Evolutionary conservation across 352 stramenopile species (phyloP).

Genomic region (Nothophytophthora sp.): DNA sequence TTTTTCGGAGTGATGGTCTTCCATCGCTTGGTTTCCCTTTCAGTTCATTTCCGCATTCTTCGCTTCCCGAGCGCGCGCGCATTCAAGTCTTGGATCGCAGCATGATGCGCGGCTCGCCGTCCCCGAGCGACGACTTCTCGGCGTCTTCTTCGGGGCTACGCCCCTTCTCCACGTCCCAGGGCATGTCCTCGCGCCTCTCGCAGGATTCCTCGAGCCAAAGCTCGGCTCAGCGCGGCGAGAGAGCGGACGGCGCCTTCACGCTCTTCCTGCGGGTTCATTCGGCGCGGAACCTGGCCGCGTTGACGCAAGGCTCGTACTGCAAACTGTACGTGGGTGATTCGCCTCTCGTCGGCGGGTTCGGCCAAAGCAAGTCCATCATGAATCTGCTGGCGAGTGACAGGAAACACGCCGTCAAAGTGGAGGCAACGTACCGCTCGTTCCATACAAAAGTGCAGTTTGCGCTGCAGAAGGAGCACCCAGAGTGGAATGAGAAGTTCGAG

Average conservation of each 20-base stretch:
- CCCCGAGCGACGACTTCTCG: background rate
- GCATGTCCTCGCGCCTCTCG: background rate
- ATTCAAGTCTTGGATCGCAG: too few relatives aligned
- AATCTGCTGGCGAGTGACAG: conserved; percentile 5
- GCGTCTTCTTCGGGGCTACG: background rate
- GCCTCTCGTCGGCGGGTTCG: conserved; percentile 43
- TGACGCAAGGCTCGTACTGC: conserved; percentile 56
- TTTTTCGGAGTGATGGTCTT: too few relatives aligned
- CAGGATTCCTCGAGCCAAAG: background rate
- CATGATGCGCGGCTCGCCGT: background rate
- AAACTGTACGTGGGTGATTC: conserved; percentile 72
- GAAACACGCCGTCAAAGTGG: conserved; percentile 4
- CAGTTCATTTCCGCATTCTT: too few relatives aligned
- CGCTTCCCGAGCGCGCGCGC: too few relatives aligned
- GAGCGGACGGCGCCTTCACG: conserved; percentile 34
- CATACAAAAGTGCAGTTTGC: conserved; percentile 57
- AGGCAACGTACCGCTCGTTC: conserved; percentile 41
- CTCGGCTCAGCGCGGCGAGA: too few relatives aligned
- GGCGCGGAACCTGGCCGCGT: conserved; percentile 41
- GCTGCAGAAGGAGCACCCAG: conserved; percentile 26
- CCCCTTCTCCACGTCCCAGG: background rate
- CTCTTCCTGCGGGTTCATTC: conserved; percentile 75
- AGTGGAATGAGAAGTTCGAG: conserved; percentile 84
- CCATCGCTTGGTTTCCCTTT: too few relatives aligned
- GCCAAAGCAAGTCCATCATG: conserved; percentile 20